Percentiles rank a stretch among this genome's conserved stretches.
Evolutionary conservation across 2,329 filamentous ascomycete genomes (phyloP).

Genomic region (Paracorniculantispora psalliotae): DNA sequence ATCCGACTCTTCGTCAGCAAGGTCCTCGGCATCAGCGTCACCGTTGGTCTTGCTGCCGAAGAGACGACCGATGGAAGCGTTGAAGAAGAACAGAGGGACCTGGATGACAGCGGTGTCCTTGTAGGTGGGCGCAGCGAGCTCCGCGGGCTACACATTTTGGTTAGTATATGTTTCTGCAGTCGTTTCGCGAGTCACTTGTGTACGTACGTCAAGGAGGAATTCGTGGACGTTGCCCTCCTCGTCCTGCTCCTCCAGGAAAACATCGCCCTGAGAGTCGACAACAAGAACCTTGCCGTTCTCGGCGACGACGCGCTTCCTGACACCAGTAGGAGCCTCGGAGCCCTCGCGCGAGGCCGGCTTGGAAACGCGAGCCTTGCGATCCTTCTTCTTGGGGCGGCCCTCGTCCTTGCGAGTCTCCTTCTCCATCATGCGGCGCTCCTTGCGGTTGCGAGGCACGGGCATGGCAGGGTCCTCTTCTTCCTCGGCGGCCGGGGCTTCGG

Average conservation of each 20-base stretch:
- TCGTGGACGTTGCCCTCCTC: conserved; percentile 80
- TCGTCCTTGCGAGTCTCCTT: conserved; percentile 71
- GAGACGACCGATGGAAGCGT: conserved; percentile 47
- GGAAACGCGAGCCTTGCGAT: conserved; percentile 32
- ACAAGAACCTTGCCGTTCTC: conserved; percentile 95
- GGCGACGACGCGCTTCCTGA: conserved; percentile 81
- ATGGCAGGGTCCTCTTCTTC: conserved; percentile 46
- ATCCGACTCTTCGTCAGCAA: conserved; percentile 44
- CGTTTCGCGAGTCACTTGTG: neutral
- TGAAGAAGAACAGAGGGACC: conserved; percentile 70
- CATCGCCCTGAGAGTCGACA: conserved; percentile 86
- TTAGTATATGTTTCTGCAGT: conserved; percentile 17
- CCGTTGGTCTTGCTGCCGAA: conserved; percentile 33
- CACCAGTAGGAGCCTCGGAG: conserved; percentile 61
- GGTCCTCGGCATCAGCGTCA: conserved; percentile 33
- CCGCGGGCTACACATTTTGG: conserved; percentile 56
- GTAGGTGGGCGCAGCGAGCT: conserved; percentile 72
- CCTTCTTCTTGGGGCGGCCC: conserved; percentile 49
- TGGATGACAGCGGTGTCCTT: conserved; percentile 78
- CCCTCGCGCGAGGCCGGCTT: conserved; percentile 36
- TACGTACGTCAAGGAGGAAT: conserved; percentile 79
- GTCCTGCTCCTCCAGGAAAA: conserved; percentile 88
- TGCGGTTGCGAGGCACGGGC: conserved; percentile 67
- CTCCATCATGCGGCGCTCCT: conserved; percentile 84
- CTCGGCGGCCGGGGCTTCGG: conserved; percentile 38